Conservation (phyloP, 306 rosid species). For the Medicago arabica region DNA sequence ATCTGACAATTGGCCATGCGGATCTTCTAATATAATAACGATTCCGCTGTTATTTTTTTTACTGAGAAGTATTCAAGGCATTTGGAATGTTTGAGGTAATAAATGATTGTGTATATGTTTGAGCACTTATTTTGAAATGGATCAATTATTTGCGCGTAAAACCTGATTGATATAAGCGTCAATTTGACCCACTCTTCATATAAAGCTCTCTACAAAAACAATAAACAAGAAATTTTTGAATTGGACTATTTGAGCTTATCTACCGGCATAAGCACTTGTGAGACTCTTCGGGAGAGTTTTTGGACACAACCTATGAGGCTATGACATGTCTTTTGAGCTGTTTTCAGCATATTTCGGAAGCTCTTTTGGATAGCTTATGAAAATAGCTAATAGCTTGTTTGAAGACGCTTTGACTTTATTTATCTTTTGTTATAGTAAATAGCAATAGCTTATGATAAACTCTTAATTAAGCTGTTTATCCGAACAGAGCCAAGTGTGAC, state of each 20-base stretch:
- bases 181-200: background rate
- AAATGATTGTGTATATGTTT: background rate
- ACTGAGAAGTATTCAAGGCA: background rate
- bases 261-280: too few relatives aligned
- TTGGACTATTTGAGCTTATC: too few relatives aligned
- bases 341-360: too few relatives aligned
- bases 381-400: too few relatives aligned
- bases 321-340: too few relatives aligned
- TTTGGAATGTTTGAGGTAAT: background rate
- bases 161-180: slow-evolving; percentile 6
- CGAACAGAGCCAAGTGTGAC: background rate
- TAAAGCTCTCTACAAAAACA: background rate
- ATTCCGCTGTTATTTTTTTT: background rate
- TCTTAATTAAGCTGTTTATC: too few relatives aligned
- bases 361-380: too few relatives aligned
- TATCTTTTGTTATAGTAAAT: too few relatives aligned
- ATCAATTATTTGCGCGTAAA: slow-evolving; percentile 14
- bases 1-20: background rate
- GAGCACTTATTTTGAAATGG: slow-evolving; percentile 17
- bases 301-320: too few relatives aligned
- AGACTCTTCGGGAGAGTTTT: too few relatives aligned
- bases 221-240: background rate
- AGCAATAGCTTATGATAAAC: too few relatives aligned
- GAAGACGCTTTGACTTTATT: too few relatives aligned
- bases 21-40: slow-evolving; percentile 18